A percentile compares a stretch with the other conserved stretches of the same genome.
phyloP scores from a whole-genome alignment of 129 eudicot genomes.

The Flaveria trinervia region DNA sequence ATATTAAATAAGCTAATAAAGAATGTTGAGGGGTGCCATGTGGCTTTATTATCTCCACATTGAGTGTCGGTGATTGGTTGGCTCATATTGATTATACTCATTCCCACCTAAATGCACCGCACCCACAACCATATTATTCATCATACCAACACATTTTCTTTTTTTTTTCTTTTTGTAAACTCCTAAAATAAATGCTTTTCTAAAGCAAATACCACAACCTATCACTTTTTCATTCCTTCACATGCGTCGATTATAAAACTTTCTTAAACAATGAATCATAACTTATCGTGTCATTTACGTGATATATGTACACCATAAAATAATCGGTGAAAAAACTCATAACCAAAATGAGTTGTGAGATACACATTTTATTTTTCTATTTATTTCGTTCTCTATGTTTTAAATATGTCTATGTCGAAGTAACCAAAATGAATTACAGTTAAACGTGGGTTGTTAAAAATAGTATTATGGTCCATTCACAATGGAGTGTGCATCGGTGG shows the following conservation, averaged over 20 bases:
- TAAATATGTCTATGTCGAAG: too few relatives aligned
- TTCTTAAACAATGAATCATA: not conserved
- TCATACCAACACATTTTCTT: not conserved
- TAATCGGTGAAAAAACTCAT: too few relatives aligned
- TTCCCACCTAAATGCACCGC: slow-evolving; percentile 11
- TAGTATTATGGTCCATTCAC: too few relatives aligned
- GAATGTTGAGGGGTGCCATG: slow-evolving; percentile 19
- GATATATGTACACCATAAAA: too few relatives aligned
- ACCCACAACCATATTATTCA: not conserved
- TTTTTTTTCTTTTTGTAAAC: not conserved
- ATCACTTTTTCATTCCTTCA: not conserved
- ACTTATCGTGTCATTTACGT: too few relatives aligned
- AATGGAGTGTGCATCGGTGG: too few relatives aligned
- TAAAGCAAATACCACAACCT: not conserved
- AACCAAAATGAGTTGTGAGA: too few relatives aligned
- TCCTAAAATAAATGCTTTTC: not conserved
- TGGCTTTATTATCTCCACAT: slow-evolving; percentile 22
- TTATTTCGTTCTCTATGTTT: too few relatives aligned
- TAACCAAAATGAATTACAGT: too few relatives aligned
- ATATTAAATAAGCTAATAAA: not conserved
- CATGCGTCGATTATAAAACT: not conserved
- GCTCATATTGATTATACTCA: slow-evolving; percentile 22
- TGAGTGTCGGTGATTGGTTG: slow-evolving; percentile 33
- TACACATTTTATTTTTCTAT: too few relatives aligned
- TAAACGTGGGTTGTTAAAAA: too few relatives aligned